Percentiles rank a stretch among this genome's conserved stretches.
Evolutionary conservation across 371 early-diverging fungal genomes (phyloP).

Genomic region (Mortierella sp.): DNA sequence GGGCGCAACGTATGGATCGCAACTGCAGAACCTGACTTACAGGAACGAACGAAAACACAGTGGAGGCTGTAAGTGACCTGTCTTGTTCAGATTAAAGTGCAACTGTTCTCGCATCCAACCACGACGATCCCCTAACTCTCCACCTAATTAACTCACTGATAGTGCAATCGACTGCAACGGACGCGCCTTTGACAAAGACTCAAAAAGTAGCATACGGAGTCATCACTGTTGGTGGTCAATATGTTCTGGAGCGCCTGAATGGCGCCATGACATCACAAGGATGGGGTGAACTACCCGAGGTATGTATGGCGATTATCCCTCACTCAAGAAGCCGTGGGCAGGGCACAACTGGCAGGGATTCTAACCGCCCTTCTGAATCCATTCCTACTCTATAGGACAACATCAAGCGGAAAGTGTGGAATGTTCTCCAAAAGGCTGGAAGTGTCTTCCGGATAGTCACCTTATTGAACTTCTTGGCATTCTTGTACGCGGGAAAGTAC

Average conservation of each 20-base stretch:
- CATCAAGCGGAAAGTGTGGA: conserved; percentile 71
- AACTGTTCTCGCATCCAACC: background rate
- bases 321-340: background rate
- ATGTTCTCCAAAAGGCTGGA: conserved; percentile 71
- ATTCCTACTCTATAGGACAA: conserved; percentile 57
- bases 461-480: conserved; percentile 83
- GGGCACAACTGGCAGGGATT: background rate
- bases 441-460: conserved; percentile 71
- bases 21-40: conserved; percentile 77
- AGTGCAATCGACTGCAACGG: conserved; percentile 72
- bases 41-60: conserved; percentile 76
- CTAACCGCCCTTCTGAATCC: background rate
- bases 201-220: conserved; percentile 72
- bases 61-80: conserved; percentile 63
- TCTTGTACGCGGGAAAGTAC: conserved; percentile 86
- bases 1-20: conserved; percentile 74
- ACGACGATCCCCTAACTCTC: background rate
- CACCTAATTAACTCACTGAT: too few species aligned
- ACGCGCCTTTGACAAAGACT: conserved; percentile 65
- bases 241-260: conserved; percentile 74
- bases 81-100: conserved; percentile 8
- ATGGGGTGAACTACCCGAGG: conserved; percentile 84
- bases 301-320: conserved; percentile 26
- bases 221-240: conserved; percentile 77
- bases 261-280: conserved; percentile 70